Evolutionary conservation across 176 grass and related monocot species (phyloP), one percentile per base, ranked within the genome.

Genomic region (Pontederia crassipes): DNA sequence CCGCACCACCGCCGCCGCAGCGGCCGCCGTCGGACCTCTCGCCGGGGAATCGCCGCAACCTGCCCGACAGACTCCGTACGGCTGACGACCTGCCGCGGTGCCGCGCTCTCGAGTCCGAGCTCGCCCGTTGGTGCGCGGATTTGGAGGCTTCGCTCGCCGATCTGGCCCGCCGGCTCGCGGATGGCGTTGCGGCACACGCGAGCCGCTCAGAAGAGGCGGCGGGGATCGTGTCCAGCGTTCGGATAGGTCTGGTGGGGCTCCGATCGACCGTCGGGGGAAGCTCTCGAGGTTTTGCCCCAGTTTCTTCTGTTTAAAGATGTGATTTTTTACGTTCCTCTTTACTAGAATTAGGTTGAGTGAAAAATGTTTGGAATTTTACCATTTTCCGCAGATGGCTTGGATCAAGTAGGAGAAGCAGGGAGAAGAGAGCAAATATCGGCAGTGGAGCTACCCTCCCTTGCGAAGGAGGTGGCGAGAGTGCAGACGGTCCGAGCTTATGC

Each of bases 381-480:
- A 62, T 47, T 20, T 55, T 27, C 66, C 69, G 47, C 73, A 82
- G 80, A 65, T 68, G 69, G 2, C 59, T 67, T 3, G 54, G 66
- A 73, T 29, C 56, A 66, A 28, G 77, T 76, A 55, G 67, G 75
- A 11, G 56, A 32, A 10, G 18, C 12, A n/a, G 59, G 28, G 54
- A 78, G 66, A 47, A 77, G 56, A 9, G 79, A 86, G 53, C 65
- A 66, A 52, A 55, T 83, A 66, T 51, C 79, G 51, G 73, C 70
- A 9, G 82, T 81, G 65, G 84, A 79, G 64, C 84, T 98, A 58
- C 79, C 82, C 45, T 71, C 82, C 57, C 78, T 98, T 24, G 88
- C 94, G 20, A 81, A 75, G 50, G 88, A 98, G 74, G 94, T 98
- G 27, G 76, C 79, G 66, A 83, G 84, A 72, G 77, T 92, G 64